Base-by-base conservation (phyloP, 768 basidiomycete species). In the Phylloporus rhodoxanthus region DNA sequence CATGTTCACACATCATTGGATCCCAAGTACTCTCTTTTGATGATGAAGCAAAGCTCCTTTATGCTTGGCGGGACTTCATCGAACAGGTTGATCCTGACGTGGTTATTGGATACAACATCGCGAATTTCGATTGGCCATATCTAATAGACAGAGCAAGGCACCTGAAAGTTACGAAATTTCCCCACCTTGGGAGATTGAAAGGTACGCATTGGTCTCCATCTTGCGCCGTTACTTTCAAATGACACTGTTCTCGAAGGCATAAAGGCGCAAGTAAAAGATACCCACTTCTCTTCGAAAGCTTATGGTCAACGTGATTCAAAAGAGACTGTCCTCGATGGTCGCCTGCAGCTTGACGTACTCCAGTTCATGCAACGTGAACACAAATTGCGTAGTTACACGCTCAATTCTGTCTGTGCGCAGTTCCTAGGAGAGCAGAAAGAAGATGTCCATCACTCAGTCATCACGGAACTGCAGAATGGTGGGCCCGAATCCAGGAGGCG, bases 351-450 rank as follows among this genome's bases (percentile, higher is more conserved):
- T 44, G 96, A 99, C 74, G 72, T 99, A 14, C 78, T 99, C 30
- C 93, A 97, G 58, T 93, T 91, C 65, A 98, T 99, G 93, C 95
- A 98, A 62, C 82, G 96, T 56, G 96, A 99, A 67, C 88, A 97
- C 72, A 99, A 98, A 63, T 73, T 99, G 5, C 85, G 96, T 8
- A 93, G 90, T 59, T 99, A 99, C 66, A 91, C 95, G 3, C 84
- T 99, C 58, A 99, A 99, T 67, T 87, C 96, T 5, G 96, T 99
- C 48, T 99, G 96, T 62, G 87, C 96, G 2, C 90, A 95, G 59
- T 99, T 99, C 67, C 75, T 99, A 4, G 94, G 93, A 25, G 96
- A 99, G 68, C 96, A 99, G 68, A 99, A 99, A 66, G 96, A 99
- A 66, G 96, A 99, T 56, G 96, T 99, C 17, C 96, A 98, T 61